phyloP scores from a whole-genome alignment of 768 basidiomycete genomes.

The Boletus rufocinnamomeus region DNA sequence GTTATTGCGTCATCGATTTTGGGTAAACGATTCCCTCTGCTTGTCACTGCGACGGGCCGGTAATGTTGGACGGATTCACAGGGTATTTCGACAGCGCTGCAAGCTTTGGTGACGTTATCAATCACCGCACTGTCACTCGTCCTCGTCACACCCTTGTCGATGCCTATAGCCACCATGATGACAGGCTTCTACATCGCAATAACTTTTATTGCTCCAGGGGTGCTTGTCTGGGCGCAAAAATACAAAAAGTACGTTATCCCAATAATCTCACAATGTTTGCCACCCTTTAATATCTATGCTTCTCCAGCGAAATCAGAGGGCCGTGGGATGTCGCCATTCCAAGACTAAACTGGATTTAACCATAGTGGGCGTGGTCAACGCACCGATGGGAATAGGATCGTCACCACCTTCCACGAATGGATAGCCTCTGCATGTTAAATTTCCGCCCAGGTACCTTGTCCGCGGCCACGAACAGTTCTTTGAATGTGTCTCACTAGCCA shows the following conservation, averaged over 20 bases:
- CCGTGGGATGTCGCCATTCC: slow-evolving; percentile 91
- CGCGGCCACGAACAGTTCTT: slow-evolving; percentile 24
- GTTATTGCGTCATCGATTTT: slow-evolving; percentile 69
- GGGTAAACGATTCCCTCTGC: slow-evolving; percentile 44
- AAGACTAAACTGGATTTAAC: slow-evolving; percentile 50
- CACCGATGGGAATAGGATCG: slow-evolving; percentile 32
- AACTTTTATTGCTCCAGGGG: slow-evolving; percentile 71
- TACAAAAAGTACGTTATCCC: slow-evolving; percentile 73
- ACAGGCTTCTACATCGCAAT: slow-evolving; percentile 51
- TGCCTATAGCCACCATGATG: slow-evolving; percentile 55
- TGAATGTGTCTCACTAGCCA: slow-evolving; percentile 1
- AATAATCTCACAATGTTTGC: slow-evolving; percentile 13
- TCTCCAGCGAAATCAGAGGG: slow-evolving; percentile 78
- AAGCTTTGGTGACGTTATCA: slow-evolving; percentile 52
- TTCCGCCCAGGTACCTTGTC: slow-evolving; percentile 29
- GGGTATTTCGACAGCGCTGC: slow-evolving; percentile 49
- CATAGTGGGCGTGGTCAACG: slow-evolving; percentile 26
- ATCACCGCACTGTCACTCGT: slow-evolving; percentile 52
- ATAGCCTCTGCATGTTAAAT: slow-evolving; percentile 18
- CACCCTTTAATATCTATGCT: slow-evolving; percentile 11
- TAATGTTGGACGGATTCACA: slow-evolving; percentile 33
- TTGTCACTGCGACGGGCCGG: slow-evolving; percentile 12
- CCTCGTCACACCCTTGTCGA: slow-evolving; percentile 56
- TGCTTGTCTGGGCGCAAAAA: slow-evolving; percentile 82
- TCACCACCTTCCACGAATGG: slow-evolving; percentile 28